Evolutionary conservation across 768 basidiomycete genomes (phyloP).

Genomic region (Clitopilus passeckerianus): DNA sequence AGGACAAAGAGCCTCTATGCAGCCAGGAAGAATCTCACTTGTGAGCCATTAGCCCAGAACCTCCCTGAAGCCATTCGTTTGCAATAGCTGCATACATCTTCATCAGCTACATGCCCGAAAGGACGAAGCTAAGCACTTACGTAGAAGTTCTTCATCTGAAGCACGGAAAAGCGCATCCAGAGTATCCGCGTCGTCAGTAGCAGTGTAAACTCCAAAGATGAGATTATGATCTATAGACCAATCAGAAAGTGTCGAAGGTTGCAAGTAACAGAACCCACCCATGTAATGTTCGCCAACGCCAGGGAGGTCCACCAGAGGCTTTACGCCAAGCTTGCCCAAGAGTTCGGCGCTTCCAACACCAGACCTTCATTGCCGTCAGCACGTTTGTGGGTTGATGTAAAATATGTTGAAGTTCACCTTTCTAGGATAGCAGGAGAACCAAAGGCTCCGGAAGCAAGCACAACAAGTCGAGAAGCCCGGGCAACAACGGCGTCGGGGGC

Average conservation of each 20-base stretch:
- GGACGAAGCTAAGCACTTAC: constrained; percentile 24
- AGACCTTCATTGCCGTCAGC: constrained; percentile 25
- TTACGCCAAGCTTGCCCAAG: constrained; percentile 42
- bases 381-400: not conserved
- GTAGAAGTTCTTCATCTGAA: constrained; percentile 27
- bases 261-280: constrained; percentile 25
- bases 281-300: constrained; percentile 72
- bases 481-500: constrained; percentile 16
- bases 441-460: constrained; percentile 48
- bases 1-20: not conserved
- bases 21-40: constrained; percentile 27
- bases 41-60: constrained; percentile 35
- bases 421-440: constrained; percentile 55
- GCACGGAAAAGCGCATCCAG: constrained; percentile 42
- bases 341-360: constrained; percentile 58
- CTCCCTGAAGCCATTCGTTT: constrained; percentile 10
- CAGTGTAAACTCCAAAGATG: constrained; percentile 32
- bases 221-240: constrained; percentile 33
- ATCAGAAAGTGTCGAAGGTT: not conserved
- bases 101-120: not conserved
- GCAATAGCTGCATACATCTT: constrained; percentile 6
- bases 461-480: constrained; percentile 37
- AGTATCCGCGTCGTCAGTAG: constrained; percentile 40
- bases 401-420: constrained; percentile 18
- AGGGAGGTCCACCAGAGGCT: constrained; percentile 55